These are phyloP conservation scores for Oxytropis ochrocephala DNA, from an alignment of 306 rosid species.

Conservation along the genomic window DNA sequence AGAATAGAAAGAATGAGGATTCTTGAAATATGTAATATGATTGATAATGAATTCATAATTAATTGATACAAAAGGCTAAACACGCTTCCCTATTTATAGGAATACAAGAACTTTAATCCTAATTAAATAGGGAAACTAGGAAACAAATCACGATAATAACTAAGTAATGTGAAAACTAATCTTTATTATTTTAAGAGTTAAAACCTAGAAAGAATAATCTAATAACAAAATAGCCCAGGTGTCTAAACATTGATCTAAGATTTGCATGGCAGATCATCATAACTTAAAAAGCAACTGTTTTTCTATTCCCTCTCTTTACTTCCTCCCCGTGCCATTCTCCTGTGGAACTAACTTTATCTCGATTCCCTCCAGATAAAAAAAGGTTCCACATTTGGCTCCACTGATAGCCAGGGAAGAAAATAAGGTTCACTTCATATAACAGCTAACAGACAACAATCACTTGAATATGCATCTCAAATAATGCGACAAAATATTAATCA, in stretches of 20 bases:
- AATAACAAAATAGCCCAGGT: not conserved
- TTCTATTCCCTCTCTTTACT: not conserved
- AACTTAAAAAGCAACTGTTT: not conserved
- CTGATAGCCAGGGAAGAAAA: not conserved
- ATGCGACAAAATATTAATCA: not conserved
- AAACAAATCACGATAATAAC: no score
- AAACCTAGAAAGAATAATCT: slow-evolving; percentile 7
- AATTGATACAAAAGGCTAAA: no score
- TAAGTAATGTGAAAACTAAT: no score
- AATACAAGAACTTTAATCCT: no score
- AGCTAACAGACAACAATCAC: not conserved
- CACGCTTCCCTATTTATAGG: no score
- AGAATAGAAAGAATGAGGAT: no score
- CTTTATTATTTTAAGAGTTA: slow-evolving; percentile 5
- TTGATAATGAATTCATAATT: no score
- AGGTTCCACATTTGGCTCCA: not conserved
- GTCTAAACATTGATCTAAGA: not conserved
- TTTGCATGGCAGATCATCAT: not conserved
- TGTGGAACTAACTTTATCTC: not conserved
- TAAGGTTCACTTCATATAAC: not conserved
- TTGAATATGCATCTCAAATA: not conserved
- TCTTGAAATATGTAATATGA: no score
- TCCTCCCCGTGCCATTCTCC: not conserved
- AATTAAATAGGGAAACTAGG: no score
- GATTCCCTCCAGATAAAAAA: not conserved